These are phyloP conservation scores for Scytalidium lignicola DNA, from an alignment of 2,329 filamentous ascomycete species.

Conservation along the genomic window DNA sequence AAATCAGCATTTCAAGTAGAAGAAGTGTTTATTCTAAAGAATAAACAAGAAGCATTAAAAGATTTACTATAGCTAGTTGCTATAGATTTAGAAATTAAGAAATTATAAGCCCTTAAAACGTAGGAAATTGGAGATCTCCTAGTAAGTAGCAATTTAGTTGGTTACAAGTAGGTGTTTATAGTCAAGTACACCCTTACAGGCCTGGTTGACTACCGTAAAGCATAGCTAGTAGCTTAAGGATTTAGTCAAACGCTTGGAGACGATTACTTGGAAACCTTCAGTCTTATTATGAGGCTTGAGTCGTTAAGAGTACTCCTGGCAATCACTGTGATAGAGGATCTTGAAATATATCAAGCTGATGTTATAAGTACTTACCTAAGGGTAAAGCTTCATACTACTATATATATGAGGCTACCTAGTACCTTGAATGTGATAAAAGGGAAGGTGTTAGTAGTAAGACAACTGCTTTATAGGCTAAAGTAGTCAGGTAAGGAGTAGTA, in stretches of 20 bases:
- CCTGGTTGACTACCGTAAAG: neutral
- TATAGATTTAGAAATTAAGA: neutral
- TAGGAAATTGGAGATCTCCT: neutral
- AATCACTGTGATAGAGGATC: neutral
- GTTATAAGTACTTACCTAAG: neutral
- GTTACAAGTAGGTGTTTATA: slow-evolving; percentile 14
- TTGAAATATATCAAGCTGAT: neutral
- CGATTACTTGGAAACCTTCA: neutral
- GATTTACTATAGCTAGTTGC: neutral
- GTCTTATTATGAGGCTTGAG: neutral
- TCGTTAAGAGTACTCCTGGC: neutral
- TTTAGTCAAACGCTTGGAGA: neutral
- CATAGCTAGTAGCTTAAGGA: neutral
- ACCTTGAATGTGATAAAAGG: neutral
- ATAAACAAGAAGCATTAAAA: neutral
- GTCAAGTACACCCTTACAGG: slow-evolving; percentile 5
- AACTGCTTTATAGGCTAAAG: too few species aligned
- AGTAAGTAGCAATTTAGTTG: slow-evolving; percentile 24
- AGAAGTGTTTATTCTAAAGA: neutral
- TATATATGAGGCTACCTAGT: neutral
- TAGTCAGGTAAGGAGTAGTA: neutral
- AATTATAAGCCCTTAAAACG: neutral
- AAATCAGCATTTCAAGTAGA: neutral
- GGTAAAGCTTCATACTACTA: neutral
- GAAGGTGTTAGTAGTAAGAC: neutral